These are phyloP conservation scores for Cladosporium halotolerans DNA, from an alignment of 2,329 filamentous ascomycete genomes.

Conservation along the genomic window DNA sequence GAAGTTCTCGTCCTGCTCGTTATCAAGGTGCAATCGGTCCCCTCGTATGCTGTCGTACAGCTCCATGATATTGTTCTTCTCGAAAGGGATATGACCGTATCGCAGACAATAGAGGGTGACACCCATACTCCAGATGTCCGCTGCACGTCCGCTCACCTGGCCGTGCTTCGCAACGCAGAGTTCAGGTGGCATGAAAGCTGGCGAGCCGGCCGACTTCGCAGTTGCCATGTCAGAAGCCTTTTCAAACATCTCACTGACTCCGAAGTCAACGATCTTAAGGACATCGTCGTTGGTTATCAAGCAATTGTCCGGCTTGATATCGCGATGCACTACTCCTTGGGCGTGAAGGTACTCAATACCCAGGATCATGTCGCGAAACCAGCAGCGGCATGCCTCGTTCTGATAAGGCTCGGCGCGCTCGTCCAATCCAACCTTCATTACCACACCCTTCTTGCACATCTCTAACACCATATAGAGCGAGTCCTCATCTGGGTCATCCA, in stretches of 20 bases:
- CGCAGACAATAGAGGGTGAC: slow-evolving; percentile 88
- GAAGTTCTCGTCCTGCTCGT: slow-evolving; percentile 61
- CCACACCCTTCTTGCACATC: slow-evolving; percentile 96
- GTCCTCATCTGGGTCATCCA: slow-evolving; percentile 93
- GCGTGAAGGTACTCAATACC: slow-evolving; percentile 94
- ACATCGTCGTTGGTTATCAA: slow-evolving; percentile 83
- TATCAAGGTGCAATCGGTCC: slow-evolving; percentile 57
- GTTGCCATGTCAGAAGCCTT: slow-evolving; percentile 83
- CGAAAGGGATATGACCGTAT: slow-evolving; percentile 84
- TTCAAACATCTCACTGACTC: slow-evolving; percentile 98
- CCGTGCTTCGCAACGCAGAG: slow-evolving; percentile 81
- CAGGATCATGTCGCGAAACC: slow-evolving; percentile 91
- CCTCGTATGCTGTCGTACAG: slow-evolving; percentile 82
- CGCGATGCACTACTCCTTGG: slow-evolving; percentile 89
- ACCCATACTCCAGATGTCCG: slow-evolving; percentile 98
- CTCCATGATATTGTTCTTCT: slow-evolving; percentile 70
- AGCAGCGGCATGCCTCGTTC: slow-evolving; percentile 74
- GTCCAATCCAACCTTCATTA: slow-evolving; percentile 92
- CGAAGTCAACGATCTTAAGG: slow-evolving; percentile 97
- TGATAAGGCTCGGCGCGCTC: slow-evolving; percentile 76
- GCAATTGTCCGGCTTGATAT: slow-evolving; percentile 97
- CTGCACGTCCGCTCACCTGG: slow-evolving; percentile 79
- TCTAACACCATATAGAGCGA: slow-evolving; percentile 98
- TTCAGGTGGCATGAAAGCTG: slow-evolving; percentile 90
- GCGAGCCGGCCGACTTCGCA: slow-evolving; percentile 87